Conservation (phyloP, 768 basidiomycete species). For the Xerocomus spinulosus region DNA sequence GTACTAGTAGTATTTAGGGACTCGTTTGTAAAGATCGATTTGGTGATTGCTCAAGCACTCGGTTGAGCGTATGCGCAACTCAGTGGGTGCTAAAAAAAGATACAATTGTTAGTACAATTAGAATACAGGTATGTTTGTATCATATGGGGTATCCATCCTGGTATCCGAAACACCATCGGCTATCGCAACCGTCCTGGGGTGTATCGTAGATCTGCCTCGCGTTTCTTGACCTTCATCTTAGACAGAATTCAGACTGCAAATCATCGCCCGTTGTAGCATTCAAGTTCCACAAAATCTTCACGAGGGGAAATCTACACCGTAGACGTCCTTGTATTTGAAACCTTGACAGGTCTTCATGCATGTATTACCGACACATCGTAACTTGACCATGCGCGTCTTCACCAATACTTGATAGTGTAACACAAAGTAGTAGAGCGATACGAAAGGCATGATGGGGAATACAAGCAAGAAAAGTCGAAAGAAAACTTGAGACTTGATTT, state of each 20-base stretch:
- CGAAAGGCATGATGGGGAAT: constrained; percentile 33
- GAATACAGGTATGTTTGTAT: constrained; percentile 3
- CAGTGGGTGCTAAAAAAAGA: neutral
- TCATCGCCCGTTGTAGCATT: constrained; percentile 3
- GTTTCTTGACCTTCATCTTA: constrained; percentile 21
- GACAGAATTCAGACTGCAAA: constrained; percentile 22
- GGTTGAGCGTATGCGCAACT: no score
- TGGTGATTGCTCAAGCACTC: no score
- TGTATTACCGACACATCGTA: constrained; percentile 35
- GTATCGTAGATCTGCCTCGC: neutral
- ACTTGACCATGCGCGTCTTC: constrained; percentile 36
- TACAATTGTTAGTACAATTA: neutral
- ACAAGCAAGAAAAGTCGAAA: constrained; percentile 50
- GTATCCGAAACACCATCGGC: constrained; percentile 1
- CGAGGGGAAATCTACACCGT: constrained; percentile 8
- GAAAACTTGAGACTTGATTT: constrained; percentile 66
- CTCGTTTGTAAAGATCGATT: neutral
- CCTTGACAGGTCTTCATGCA: constrained; percentile 30
- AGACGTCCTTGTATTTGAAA: constrained; percentile 15
- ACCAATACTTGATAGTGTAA: constrained; percentile 38
- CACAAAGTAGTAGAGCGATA: constrained; percentile 47
- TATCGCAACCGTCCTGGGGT: neutral
- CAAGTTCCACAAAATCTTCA: constrained; percentile 14
- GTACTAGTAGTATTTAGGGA: no score
- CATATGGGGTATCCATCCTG: neutral